Evolutionary conservation across 352 stramenopile genomes (phyloP), one percentile per base, ranked within the genome.

Genomic region (Albugo laibachii): DNA sequence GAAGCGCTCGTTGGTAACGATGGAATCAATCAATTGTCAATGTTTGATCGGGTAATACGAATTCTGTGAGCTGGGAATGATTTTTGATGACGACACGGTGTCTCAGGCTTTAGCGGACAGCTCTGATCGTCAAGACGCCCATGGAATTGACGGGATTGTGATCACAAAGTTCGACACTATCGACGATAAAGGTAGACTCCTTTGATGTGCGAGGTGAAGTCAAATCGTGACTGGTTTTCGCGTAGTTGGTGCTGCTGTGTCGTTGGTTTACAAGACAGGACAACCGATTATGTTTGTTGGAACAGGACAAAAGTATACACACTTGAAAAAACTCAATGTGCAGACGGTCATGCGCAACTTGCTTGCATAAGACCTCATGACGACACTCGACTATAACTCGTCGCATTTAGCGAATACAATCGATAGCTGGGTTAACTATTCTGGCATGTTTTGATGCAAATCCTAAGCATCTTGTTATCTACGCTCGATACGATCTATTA

Each of bases 131-230:
- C 67, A 79, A 58, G 63, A 80, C 35, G 78, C 82, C 24, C 88
- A 94, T 57, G 72, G 85, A 48, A 93, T 99, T 42, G 93, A 99
- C 66, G 95, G 93, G 45, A 97, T 99, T 55, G 83, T 99, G 49
- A 80, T 99, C 53, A 99, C 95, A 44, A 99, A 99, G 66, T 99
- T 99, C 59, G 95, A 99, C 71, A 98, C 95, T 11, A 97, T 99
- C 46, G 94, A 97, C 54, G 94, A 98, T 63, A 99, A 99, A 66
- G 71, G 73, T 85, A 47, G 18, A 21, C 11, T 41, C 13, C 24
- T 38, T 20, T 16, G 6, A 47, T 0, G 50, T 13, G 19, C 15
- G 1, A 36, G 13, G 19, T 41, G 41, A 36, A 35, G 24, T 48
- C 35, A 36, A 35, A 20, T 48, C 35, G 13, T 21, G 4, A 35